Percentiles rank a stretch among this genome's conserved stretches.
Evolutionary conservation across 208 protist species (phyloP).

Genomic region (Leishmania aethiopica): DNA sequence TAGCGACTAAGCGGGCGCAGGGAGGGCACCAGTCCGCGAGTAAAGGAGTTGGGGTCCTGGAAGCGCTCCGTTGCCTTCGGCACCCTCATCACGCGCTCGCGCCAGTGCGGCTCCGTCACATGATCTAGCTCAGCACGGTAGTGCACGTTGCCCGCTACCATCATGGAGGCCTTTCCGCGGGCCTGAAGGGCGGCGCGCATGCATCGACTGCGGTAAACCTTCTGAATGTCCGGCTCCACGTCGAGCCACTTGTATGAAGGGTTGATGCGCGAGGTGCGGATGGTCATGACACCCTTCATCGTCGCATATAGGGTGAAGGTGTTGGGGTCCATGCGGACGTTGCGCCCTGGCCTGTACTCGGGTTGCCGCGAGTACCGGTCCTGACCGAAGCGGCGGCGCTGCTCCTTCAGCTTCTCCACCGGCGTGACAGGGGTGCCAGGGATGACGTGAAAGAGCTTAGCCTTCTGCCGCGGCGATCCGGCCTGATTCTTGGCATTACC

Average conservation of each 20-base stretch:
- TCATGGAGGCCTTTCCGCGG: slow-evolving; percentile 50
- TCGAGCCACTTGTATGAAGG: slow-evolving; percentile 83
- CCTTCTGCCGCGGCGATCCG: slow-evolving; percentile 57
- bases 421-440: slow-evolving; percentile 77
- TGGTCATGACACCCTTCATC: slow-evolving; percentile 77
- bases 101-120: slow-evolving; percentile 64
- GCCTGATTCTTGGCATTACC: slow-evolving; percentile 86
- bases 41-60: slow-evolving; percentile 79
- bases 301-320: slow-evolving; percentile 83
- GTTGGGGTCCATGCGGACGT: slow-evolving; percentile 86
- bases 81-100: slow-evolving; percentile 56
- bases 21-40: slow-evolving; percentile 46
- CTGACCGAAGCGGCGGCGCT: slow-evolving; percentile 74
- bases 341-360: slow-evolving; percentile 71
- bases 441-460: slow-evolving; percentile 77
- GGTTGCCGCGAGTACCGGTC: slow-evolving; percentile 77
- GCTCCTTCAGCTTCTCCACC: slow-evolving; percentile 82
- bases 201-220: slow-evolving; percentile 58
- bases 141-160: slow-evolving; percentile 45
- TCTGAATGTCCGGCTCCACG: slow-evolving; percentile 88
- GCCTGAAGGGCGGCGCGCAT: slow-evolving; percentile 57
- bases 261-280: slow-evolving; percentile 72
- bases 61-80: slow-evolving; percentile 62
- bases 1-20: slow-evolving; percentile 60
- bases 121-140: slow-evolving; percentile 58